Evolutionary conservation across 2,329 filamentous ascomycete species (phyloP).

Genomic region (Penicillium sclerotigenum): DNA sequence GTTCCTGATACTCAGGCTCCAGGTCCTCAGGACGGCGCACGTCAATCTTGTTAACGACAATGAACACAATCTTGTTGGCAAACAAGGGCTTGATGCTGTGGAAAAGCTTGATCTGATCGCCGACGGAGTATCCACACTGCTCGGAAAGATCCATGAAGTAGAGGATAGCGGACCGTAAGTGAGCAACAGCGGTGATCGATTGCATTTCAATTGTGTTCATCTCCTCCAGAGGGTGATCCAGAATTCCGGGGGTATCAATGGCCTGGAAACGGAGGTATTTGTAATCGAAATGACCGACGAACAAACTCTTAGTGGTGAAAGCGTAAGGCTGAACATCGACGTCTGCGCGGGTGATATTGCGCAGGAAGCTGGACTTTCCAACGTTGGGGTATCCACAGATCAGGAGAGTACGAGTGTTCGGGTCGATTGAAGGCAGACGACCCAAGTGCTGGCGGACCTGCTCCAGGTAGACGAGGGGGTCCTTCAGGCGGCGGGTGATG

Average conservation of each 20-base stretch:
- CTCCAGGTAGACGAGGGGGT: slow-evolving; percentile 91
- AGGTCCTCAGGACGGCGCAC: slow-evolving; percentile 83
- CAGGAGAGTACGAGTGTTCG: slow-evolving; percentile 90
- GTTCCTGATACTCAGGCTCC: slow-evolving; percentile 70
- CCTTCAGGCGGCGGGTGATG: slow-evolving; percentile 89
- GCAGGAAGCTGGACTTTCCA: slow-evolving; percentile 93
- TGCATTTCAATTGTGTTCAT: slow-evolving; percentile 99
- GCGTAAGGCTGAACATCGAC: slow-evolving; percentile 97
- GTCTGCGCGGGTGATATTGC: slow-evolving; percentile 87
- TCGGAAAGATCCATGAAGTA: slow-evolving; percentile 99
- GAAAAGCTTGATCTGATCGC: slow-evolving; percentile 91
- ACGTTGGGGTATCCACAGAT: slow-evolving; percentile 98
- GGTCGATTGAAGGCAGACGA: slow-evolving; percentile 96
- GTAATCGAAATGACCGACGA: slow-evolving; percentile 97
- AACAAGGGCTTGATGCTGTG: slow-evolving; percentile 96
- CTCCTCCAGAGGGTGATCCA: slow-evolving; percentile 95
- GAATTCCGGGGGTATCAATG: slow-evolving; percentile 96
- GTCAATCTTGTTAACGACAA: slow-evolving; percentile 98
- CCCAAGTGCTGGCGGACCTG: slow-evolving; percentile 96
- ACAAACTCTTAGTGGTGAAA: slow-evolving; percentile 96
- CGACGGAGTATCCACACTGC: slow-evolving; percentile 91
- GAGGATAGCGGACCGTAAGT: slow-evolving; percentile 88
- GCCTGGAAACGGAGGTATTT: slow-evolving; percentile 88
- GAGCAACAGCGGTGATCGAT: slow-evolving; percentile 94
- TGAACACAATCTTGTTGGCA: slow-evolving; percentile 93